Evolutionary conservation across 345 rosid species (phyloP), one percentile per base, ranked within the genome.

Genomic region (Sapria himalayana): DNA sequence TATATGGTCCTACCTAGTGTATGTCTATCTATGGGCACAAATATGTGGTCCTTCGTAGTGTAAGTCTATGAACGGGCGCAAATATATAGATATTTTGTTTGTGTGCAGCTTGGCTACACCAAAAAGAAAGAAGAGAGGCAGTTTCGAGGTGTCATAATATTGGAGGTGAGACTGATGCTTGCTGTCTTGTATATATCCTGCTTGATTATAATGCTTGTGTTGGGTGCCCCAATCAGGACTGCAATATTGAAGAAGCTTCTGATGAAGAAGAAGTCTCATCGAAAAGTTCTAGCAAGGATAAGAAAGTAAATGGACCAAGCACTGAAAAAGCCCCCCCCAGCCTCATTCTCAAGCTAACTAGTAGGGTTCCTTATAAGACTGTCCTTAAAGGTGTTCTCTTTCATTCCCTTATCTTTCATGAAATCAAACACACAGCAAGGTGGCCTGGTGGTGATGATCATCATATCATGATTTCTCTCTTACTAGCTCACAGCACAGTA

Each of bases 91-190:
- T n/a, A n/a, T n/a, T n/a, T n/a, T n/a, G n/a, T n/a, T n/a, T 11
- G 21, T 52, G 48, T 57, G 56, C 72, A 89, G 98, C 84, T 89
- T 43, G 95, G 98, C 42, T 91, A 91, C 60, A 84, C 99, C 29
- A 80, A 75, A 64, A 91, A 80, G 66, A 81, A 70, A 67, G 99
- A 91, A 60, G 99, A 91, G 52, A 69, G 74, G 48, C 80, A 73
- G 48, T 91, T 91, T 46, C 92, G 89, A 14, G 99, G 99, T 52
- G 92, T 86, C 49, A 66, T 91, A 43, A 65, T 71, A 35, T 71
- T 91, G 69, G 99, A 91, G 99, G 99, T 91, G 41, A 29, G 49
- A 13, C 22, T 31, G 13, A 34, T 25, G 25, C 22, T 16, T n/a
- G n/a, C n/a, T n/a, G n/a, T n/a, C n/a, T n/a, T n/a, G n/a, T 20